These are phyloP conservation scores for thale cress (Arabidopsis thaliana) DNA, from an alignment of 345 rosid genomes.

Conservation along the genomic window TAIR10.1 NC_003075.7:8406001-8406500, in stretches of 20 bases:
- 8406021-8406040: too few relatives aligned
- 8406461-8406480: constrained; percentile 8
- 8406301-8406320: background rate
- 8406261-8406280: background rate
- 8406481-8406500: constrained; percentile 12
- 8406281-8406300: background rate
- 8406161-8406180: background rate
- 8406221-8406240: background rate
- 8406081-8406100: too few relatives aligned
- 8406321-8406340: background rate
- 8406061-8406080: too few relatives aligned
- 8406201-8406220: background rate
- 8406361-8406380: constrained; percentile 18
- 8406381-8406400: background rate
- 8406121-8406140: too few relatives aligned
- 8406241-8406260: background rate
- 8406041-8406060: too few relatives aligned
- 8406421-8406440: background rate
- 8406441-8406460: constrained; percentile 18
- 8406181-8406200: background rate
- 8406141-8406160: too few relatives aligned
- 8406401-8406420: background rate
- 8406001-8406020: too few relatives aligned
- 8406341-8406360: background rate
- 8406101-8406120: too few relatives aligned